Base-by-base conservation (phyloP, 179 eudicot genomes). In the Nepenthes alata region DNA sequence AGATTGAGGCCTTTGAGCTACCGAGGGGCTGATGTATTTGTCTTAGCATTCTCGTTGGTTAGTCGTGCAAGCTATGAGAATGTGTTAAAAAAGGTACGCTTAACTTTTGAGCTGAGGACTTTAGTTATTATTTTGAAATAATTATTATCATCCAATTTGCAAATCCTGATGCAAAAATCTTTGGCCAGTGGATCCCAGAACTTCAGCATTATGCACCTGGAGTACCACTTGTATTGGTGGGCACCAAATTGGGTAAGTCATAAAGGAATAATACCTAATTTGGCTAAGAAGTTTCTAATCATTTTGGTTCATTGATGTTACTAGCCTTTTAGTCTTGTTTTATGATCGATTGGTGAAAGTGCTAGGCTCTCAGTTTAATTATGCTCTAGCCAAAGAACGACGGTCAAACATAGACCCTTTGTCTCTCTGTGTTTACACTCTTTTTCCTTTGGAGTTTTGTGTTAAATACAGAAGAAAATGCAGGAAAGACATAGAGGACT, bases 31-130 rank as follows among this genome's bases (percentile, higher is more conserved):
- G 98, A 91, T 73, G 96, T 91, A 5, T 91, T 91, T 57, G 98
- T 91, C 64, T 77, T 91, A 64, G 98, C 98, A 15, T 91, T 91
- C 71, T 91, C 98, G 35, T 66, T 91, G 74, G 95, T 91, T 58
- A 91, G 98, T 67, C 96, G 98, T 63, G 98, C 98, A 45, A 91
- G 98, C 83, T 91, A 89, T 55, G 98, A 91, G 76, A 91, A 91
- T 68, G 79, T 91, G 58, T 70, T 72, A 35, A 91, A 89, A 77
- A 91, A 91, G 96, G 98, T 91, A 64, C 59, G 45, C 59, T 59
- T 65, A 6, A 49, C 5, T 37, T 52, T 47, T 39, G n/a, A 55
- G 39, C 12, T 65, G 39, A 55, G 44, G 47, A 45, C 36, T 53
- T 45, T 60, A 16, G 37, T 68, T 65, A 54, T 11, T 47, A 25